Conservation (phyloP, 768 basidiomycete genomes). For the Amanita fuliginea region DNA sequence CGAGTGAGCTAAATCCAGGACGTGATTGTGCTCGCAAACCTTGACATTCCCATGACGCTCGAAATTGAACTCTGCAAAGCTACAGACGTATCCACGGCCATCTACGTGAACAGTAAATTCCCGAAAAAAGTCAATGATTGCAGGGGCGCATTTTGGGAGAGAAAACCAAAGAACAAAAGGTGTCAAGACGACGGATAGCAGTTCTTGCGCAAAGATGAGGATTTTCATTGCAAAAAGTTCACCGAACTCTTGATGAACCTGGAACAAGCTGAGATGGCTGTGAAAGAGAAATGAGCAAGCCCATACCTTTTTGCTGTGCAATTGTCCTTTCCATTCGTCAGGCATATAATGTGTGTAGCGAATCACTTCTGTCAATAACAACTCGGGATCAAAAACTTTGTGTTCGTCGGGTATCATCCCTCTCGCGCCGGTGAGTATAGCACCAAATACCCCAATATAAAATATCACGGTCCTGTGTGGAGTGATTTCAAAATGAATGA, state of each 20-base stretch:
- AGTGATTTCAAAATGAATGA: conserved; percentile 91
- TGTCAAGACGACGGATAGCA: conserved; percentile 85
- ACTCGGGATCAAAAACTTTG: conserved; percentile 85
- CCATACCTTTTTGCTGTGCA: conserved; percentile 79
- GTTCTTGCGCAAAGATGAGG: conserved; percentile 75
- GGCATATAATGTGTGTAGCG: conserved; percentile 96
- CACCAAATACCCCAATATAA: conserved; percentile 83
- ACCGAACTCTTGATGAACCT: conserved; percentile 90
- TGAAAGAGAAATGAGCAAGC: conserved; percentile 6
- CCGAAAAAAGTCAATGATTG: conserved; percentile 94
- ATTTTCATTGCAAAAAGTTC: conserved; percentile 92
- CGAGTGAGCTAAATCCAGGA: background rate
- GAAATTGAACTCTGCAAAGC: conserved; percentile 98
- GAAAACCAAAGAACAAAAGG: conserved; percentile 93
- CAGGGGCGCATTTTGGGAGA: conserved; percentile 79
- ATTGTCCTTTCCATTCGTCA: conserved; percentile 75
- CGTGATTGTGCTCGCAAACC: conserved; percentile 25
- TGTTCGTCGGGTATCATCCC: conserved; percentile 97
- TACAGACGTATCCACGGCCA: conserved; percentile 92
- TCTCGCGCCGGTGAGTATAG: conserved; percentile 77
- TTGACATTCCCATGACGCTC: conserved; percentile 89
- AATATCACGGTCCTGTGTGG: conserved; percentile 89
- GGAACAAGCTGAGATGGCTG: conserved; percentile 2
- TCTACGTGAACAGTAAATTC: conserved; percentile 97
- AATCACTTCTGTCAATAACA: conserved; percentile 87